Conservation (phyloP, 2,329 filamentous ascomycete species). For the Trichoderma simmonsii region DNA sequence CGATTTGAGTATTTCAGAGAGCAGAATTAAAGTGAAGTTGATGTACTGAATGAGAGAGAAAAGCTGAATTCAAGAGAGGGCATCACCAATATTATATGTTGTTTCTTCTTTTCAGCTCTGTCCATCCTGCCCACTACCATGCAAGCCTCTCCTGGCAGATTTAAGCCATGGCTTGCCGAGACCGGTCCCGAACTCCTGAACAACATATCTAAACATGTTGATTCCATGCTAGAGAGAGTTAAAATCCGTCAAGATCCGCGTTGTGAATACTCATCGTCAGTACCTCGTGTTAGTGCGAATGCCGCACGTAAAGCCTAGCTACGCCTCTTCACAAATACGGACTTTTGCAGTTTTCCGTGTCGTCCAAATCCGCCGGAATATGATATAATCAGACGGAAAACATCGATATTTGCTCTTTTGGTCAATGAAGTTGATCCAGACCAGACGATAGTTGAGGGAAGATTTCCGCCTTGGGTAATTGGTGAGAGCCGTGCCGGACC, state of each 20-base stretch:
- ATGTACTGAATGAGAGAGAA: too few relatives aligned
- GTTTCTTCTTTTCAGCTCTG: not conserved
- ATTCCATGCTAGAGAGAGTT: not conserved
- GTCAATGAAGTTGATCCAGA: not conserved
- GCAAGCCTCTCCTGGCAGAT: not conserved
- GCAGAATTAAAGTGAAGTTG: not conserved
- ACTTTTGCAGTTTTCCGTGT: not conserved
- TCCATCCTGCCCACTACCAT: not conserved
- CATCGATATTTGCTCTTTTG: not conserved
- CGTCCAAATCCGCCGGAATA: not conserved
- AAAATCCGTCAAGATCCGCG: not conserved
- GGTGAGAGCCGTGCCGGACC: not conserved
- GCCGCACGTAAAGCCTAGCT: not conserved
- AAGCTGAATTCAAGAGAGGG: not conserved
- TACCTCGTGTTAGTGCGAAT: not conserved
- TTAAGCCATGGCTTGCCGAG: not conserved
- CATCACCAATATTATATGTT: not conserved
- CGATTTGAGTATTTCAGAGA: not conserved
- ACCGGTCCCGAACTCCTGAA: not conserved
- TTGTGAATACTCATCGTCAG: not conserved
- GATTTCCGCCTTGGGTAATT: not conserved
- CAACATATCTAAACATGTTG: not conserved
- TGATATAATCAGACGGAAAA: not conserved
- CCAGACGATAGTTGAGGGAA: not conserved
- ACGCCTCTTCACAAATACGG: not conserved